These are phyloP conservation scores for Cenococcum geophilum DNA, from an alignment of 495 filamentous ascomycete species.

Conservation along the genomic window DNA sequence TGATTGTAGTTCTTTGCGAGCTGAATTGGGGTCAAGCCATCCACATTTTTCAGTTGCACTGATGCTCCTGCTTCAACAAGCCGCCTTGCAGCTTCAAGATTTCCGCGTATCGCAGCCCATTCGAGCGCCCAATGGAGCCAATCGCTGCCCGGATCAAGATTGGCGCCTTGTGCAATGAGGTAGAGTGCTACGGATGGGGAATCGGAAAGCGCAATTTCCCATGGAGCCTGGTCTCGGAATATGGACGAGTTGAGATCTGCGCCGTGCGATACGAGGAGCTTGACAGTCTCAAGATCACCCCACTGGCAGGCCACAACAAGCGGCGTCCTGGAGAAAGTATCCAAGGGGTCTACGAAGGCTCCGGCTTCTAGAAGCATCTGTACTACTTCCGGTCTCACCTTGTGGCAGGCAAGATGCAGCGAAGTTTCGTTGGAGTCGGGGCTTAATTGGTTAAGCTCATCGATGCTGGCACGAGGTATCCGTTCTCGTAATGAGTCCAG, in stretches of 20 bases:
- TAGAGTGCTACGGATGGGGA: not conserved
- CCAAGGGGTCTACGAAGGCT: slow-evolving; percentile 10
- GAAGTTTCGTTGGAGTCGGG: slow-evolving; percentile 12
- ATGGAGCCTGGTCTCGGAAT: slow-evolving; percentile 3
- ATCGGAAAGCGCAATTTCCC: slow-evolving; percentile 18
- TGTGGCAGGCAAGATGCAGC: slow-evolving; percentile 8
- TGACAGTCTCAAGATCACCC: slow-evolving; percentile 10
- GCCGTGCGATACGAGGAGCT: slow-evolving; percentile 10
- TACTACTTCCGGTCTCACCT: slow-evolving; percentile 7
- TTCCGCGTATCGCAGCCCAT: slow-evolving; percentile 13
- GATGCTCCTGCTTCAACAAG: slow-evolving; percentile 16
- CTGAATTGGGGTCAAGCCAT: slow-evolving; percentile 13
- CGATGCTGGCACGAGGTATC: not conserved
- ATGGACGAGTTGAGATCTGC: slow-evolving; percentile 15
- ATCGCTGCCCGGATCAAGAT: slow-evolving; percentile 8
- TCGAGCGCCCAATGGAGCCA: not conserved
- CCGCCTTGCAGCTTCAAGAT: slow-evolving; percentile 13
- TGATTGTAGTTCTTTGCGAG: slow-evolving; percentile 10
- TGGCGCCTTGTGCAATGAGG: slow-evolving; percentile 11
- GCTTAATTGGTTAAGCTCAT: slow-evolving; percentile 11
- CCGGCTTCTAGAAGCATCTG: slow-evolving; percentile 14
- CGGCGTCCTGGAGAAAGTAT: slow-evolving; percentile 14
- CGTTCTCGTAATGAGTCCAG: slow-evolving; percentile 6
- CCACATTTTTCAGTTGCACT: slow-evolving; percentile 12
- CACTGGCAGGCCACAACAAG: slow-evolving; percentile 15